Base-by-base conservation (phyloP, 2,329 filamentous ascomycete species). In the Hansfordia pulvinata region DNA sequence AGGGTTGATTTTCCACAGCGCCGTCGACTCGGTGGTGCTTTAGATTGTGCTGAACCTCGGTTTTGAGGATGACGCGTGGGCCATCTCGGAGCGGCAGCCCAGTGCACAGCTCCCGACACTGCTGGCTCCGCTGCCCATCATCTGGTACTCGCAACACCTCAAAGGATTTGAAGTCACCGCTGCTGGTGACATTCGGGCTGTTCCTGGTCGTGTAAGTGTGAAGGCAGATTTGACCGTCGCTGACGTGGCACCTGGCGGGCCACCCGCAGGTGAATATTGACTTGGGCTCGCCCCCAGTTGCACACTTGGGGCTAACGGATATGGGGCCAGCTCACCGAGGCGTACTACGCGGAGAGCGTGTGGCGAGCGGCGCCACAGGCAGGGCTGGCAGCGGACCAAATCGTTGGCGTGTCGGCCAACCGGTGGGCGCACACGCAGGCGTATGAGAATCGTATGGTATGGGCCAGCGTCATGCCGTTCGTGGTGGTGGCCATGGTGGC, bases 1-100 rank as follows among this genome's bases (percentile, higher is more conserved):
- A 43, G 65, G 65, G 10, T 71, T 64, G 64, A 64, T 70, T 29
- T 70, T 67, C 39, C 66, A 65, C 43, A 58, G 53, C 29, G 62
- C 62, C 2, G 59, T 67, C 31, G 65, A 65, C 41, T 56, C 56
- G 13, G 46, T 64, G 25, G 60, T 60, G 2, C 60, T 61, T 2
- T 55, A 63, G 29, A 56, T 66, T 25, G 47, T 58, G 3, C 50
- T 65, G 4, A 51, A 64, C 31, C 49, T 66, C 4, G 62, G 61
- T 4, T 66, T 62, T 30, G 52, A 61, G 34, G 48, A 47, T 8
- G 44, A 55, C 25, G 37, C 59, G 1, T 67, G 60, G 60, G 36
- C 33, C 5, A 67, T 66, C 18, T 54, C 58, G 2, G 45, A 64
- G 14, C 51, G 62, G 4, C 61, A 66, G 35, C 49, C 65, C 4